A percentile compares a stretch with the other conserved stretches of the same genome.
Conservation (phyloP, 352 stramenopile genomes). For the Phytophthora multivora region DNA sequence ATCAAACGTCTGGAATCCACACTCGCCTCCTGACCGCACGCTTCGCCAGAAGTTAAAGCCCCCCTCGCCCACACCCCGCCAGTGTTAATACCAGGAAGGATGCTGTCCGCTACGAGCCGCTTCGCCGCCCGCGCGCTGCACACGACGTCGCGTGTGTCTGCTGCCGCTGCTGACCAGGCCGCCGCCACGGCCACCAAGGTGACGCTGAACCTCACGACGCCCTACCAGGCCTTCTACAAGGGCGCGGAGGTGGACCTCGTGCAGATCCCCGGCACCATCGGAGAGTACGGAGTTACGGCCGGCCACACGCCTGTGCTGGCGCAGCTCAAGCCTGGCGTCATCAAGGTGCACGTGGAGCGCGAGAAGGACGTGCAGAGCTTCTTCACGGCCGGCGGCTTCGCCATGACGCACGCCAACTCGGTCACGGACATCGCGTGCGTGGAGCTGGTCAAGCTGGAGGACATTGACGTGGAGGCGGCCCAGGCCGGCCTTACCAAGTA, state of each 20-base stretch:
- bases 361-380: conserved; percentile 95
- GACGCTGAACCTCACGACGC: conserved; percentile 85
- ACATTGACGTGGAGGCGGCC: conserved; percentile 93
- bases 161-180: conserved; percentile 55
- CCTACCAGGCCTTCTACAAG: conserved; percentile 85
- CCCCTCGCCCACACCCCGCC: conserved; percentile 1
- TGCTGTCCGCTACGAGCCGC: conserved; percentile 61
- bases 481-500: conserved; percentile 91
- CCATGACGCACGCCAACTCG: conserved; percentile 96
- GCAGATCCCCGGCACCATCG: conserved; percentile 94
- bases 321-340: conserved; percentile 97
- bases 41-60: conserved; percentile 23
- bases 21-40: conserved; percentile 18
- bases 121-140: conserved; percentile 62
- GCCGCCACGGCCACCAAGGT: conserved; percentile 74
- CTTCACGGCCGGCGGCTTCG: conserved; percentile 97
- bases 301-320: conserved; percentile 97
- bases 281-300: conserved; percentile 97
- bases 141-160: conserved; percentile 60
- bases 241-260: conserved; percentile 89
- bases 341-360: conserved; percentile 85
- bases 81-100: conserved; percentile 15
- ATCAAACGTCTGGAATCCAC: conserved; percentile 13
- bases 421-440: conserved; percentile 97
- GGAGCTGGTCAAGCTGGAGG: conserved; percentile 96